Percentiles rank a stretch among this genome's conserved stretches.
These are phyloP conservation scores for Dissophora globulifera DNA, from an alignment of 192 early-diverging fungal species.

Conservation along the genomic window DNA sequence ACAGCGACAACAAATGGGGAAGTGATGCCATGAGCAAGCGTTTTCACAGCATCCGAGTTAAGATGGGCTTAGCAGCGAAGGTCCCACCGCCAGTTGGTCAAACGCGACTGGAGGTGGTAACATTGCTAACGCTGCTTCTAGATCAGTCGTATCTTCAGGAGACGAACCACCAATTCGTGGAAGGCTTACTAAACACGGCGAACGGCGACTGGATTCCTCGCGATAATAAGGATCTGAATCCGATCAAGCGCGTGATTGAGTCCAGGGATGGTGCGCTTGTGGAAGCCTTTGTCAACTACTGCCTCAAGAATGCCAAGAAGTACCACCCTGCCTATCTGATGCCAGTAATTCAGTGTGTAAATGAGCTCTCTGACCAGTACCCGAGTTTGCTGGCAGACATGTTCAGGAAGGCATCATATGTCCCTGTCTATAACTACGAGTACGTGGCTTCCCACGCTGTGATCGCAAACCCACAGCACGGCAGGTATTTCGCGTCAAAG, in stretches of 20 bases:
- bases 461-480: conserved; percentile 26
- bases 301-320: conserved; percentile 39
- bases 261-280: conserved; percentile 20
- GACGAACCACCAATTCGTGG: conserved; percentile 31
- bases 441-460: conserved; percentile 40
- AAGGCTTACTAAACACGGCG: conserved; percentile 14
- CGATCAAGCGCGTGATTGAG: conserved; percentile 38
- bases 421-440: conserved; percentile 29
- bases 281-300: conserved; percentile 39
- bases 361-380: conserved; percentile 38
- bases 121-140: conserved; percentile 23
- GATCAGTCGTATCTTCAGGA: conserved; percentile 6
- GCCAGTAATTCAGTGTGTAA: conserved; percentile 38
- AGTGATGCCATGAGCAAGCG: too few species aligned
- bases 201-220: conserved; percentile 44
- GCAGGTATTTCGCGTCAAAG: conserved; percentile 13
- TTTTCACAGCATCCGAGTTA: too few species aligned
- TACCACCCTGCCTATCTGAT: conserved; percentile 46
- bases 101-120: conserved; percentile 6
- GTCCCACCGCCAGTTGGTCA: neutral
- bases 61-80: neutral
- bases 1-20: too few species aligned
- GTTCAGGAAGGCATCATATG: conserved; percentile 43
- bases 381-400: conserved; percentile 28
- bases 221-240: conserved; percentile 19